These are phyloP conservation scores for Juglanconis oblonga DNA, from an alignment of 2,329 filamentous ascomycete species.

Conservation along the genomic window DNA sequence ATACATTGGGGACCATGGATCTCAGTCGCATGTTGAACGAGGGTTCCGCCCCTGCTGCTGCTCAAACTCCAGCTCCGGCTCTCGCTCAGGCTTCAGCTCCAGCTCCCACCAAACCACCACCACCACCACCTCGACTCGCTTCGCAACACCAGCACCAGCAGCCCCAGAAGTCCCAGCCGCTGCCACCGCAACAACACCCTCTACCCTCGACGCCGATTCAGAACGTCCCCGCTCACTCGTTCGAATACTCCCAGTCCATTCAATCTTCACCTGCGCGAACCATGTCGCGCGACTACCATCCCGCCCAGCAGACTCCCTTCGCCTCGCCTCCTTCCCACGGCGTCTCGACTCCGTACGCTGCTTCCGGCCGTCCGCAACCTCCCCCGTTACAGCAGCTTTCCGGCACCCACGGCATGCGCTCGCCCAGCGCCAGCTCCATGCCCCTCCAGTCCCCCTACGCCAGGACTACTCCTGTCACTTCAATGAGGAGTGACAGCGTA, in stretches of 20 bases:
- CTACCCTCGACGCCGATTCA: constrained; percentile 37
- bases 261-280: constrained; percentile 48
- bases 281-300: constrained; percentile 43
- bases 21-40: constrained; percentile 55
- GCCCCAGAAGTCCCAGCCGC: constrained; percentile 21
- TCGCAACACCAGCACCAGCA: constrained; percentile 18
- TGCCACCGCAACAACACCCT: constrained; percentile 27
- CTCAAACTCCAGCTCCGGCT: constrained; percentile 25
- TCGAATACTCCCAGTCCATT: constrained; percentile 47
- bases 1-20: constrained; percentile 40
- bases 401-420: constrained; percentile 46
- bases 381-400: constrained; percentile 45
- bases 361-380: constrained; percentile 34
- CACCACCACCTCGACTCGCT: constrained; percentile 1
- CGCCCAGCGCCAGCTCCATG: constrained; percentile 43
- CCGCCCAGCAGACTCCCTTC: constrained; percentile 28
- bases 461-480: constrained; percentile 46
- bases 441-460: constrained; percentile 50
- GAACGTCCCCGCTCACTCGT: constrained; percentile 41
- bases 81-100: constrained; percentile 9
- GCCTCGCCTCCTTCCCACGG: constrained; percentile 23
- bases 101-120: constrained; percentile 23
- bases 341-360: constrained; percentile 34
- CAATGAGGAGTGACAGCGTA: constrained; percentile 36
- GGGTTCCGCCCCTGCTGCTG: constrained; percentile 34